Evolutionary conservation across 2,329 filamentous ascomycete species (phyloP).

Genomic region (Neopestalotiopsis sp.): DNA sequence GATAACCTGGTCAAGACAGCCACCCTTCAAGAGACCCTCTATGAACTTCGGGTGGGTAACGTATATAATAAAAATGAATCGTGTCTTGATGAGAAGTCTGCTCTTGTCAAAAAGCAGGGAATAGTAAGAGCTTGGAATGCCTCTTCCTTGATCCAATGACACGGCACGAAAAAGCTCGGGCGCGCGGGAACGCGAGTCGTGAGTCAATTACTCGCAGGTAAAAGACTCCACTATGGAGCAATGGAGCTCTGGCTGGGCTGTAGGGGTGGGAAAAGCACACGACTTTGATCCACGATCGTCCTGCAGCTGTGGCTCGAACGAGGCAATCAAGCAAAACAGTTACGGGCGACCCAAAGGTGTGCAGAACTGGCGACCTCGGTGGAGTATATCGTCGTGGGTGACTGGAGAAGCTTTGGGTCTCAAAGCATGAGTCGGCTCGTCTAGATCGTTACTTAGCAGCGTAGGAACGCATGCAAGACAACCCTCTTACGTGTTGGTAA

Average conservation of each 20-base stretch:
- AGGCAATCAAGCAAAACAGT: background rate
- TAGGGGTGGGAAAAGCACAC: background rate
- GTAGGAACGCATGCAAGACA: background rate
- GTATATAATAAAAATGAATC: background rate
- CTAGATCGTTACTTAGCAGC: conserved; percentile 4
- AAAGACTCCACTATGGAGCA: conserved; percentile 11
- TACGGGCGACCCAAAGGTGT: background rate
- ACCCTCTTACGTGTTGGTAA: background rate
- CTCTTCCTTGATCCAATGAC: background rate
- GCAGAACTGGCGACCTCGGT: conserved; percentile 13
- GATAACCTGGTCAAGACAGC: background rate
- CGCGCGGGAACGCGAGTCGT: background rate
- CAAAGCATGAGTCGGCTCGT: conserved; percentile 17
- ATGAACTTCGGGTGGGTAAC: conserved; percentile 7
- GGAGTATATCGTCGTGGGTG: conserved; percentile 2
- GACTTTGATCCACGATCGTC: background rate
- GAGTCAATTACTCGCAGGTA: conserved; percentile 7
- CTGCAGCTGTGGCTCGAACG: conserved; percentile 4
- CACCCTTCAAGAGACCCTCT: background rate
- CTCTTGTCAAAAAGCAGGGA: background rate
- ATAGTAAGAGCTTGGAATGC: background rate
- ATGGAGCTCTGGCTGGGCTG: too few relatives aligned
- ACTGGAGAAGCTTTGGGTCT: conserved; percentile 16
- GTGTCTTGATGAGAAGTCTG: background rate
- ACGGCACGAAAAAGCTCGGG: background rate